These are phyloP conservation scores for Coccomyxa subellipsoidea DNA, from an alignment of 163 green algal genomes.

Conservation along the genomic window DNA sequence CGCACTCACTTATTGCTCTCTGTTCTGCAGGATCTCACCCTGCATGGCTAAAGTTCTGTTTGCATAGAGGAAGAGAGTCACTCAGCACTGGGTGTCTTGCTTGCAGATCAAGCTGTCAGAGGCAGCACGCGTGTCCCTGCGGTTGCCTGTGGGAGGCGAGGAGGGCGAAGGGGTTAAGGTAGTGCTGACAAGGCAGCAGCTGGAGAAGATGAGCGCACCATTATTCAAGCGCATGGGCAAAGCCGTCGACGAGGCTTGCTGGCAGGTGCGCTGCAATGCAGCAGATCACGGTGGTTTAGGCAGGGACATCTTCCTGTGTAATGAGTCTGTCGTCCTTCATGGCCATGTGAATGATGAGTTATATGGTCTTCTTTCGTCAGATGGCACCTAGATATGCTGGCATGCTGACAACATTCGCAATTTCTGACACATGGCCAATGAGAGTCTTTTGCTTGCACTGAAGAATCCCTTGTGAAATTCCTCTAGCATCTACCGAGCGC, in stretches of 20 bases:
- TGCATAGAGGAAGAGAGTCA: no score
- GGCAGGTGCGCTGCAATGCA: constrained; percentile 51
- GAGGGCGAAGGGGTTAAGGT: constrained; percentile 29
- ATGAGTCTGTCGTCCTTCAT: not conserved
- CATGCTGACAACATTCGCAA: constrained; percentile 7
- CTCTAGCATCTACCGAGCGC: not conserved
- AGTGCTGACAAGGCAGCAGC: constrained; percentile 17
- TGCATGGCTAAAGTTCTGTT: no score
- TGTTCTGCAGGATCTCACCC: no score
- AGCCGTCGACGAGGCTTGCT: constrained; percentile 71
- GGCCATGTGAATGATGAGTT: constrained; percentile 19
- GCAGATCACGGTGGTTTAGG: not conserved
- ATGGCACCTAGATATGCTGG: constrained; percentile 9
- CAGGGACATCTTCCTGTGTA: not conserved
- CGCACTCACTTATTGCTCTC: no score
- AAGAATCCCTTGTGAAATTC: no score
- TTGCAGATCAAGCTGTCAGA: constrained; percentile 56
- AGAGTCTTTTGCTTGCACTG: not conserved
- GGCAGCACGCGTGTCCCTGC: constrained; percentile 46
- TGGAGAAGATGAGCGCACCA: constrained; percentile 43
- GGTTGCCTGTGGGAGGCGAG: constrained; percentile 44
- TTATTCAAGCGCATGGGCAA: constrained; percentile 64
- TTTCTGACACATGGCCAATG: constrained; percentile 10
- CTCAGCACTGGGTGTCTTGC: no score
- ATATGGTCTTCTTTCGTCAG: constrained; percentile 15